Evolutionary conservation across 2,329 filamentous ascomycete genomes (phyloP).

Genomic region (Iodosphaeria phyllophila): DNA sequence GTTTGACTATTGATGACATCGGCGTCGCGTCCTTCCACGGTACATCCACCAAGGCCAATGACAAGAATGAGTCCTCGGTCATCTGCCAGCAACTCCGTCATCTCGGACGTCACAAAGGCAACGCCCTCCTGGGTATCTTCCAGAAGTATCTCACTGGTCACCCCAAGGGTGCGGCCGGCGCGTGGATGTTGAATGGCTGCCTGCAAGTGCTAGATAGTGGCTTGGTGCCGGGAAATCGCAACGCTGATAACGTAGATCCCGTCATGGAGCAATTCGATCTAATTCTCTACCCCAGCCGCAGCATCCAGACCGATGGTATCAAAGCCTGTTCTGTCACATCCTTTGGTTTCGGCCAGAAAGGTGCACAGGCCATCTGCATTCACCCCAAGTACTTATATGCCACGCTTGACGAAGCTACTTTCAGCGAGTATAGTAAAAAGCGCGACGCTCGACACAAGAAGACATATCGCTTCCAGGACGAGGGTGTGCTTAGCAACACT

Average conservation of each 20-base stretch:
- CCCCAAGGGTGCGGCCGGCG: conserved; percentile 96
- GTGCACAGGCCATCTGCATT: conserved; percentile 89
- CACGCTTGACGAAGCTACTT: conserved; percentile 74
- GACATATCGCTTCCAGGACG: conserved; percentile 97
- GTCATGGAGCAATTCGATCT: conserved; percentile 96
- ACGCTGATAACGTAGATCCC: conserved; percentile 92
- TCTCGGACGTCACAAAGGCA: conserved; percentile 88
- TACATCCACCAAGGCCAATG: conserved; percentile 94
- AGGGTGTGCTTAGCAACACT: conserved; percentile 92
- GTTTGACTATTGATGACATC: conserved; percentile 90
- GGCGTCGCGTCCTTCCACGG: conserved; percentile 96
- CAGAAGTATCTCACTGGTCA: conserved; percentile 98
- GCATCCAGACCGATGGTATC: conserved; percentile 91
- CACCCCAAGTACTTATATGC: conserved; percentile 89
- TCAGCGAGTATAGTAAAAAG: conserved; percentile 67
- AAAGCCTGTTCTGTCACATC: conserved; percentile 98
- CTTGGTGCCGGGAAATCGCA: conserved; percentile 89
- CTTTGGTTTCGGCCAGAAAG: conserved; percentile 98
- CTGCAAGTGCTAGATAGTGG: conserved; percentile 89
- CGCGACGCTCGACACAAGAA: conserved; percentile 93
- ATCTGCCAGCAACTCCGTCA: conserved; percentile 93
- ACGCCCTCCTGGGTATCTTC: conserved; percentile 91
- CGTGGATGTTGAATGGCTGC: conserved; percentile 99
- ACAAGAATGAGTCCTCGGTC: conserved; percentile 98
- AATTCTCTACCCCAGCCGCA: conserved; percentile 89